Conservation (phyloP, 179 eudicot genomes). For the Nepenthes alata region DNA sequence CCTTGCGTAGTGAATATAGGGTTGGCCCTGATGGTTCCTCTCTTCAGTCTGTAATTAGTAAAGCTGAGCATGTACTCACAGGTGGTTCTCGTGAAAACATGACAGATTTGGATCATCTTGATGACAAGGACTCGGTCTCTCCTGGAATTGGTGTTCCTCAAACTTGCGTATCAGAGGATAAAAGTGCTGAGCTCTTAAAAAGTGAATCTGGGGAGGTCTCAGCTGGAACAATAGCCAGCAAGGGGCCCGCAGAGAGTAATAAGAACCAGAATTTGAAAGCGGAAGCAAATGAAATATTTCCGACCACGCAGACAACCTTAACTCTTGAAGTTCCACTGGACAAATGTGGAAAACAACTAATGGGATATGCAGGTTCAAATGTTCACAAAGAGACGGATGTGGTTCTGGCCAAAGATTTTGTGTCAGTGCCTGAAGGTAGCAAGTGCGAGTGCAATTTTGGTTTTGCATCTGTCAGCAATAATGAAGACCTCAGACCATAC, state of each 20-base stretch:
- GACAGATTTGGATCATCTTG: conserved; percentile 8
- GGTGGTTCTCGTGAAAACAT: conserved; percentile 4
- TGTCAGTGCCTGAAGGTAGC: neutral
- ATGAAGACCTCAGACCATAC: neutral
- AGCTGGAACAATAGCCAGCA: neutral
- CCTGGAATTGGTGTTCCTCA: conserved; percentile 18
- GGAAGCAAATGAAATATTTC: conserved; percentile 3
- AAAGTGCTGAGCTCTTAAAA: neutral
- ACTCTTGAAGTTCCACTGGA: conserved; percentile 2
- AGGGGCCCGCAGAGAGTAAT: neutral
- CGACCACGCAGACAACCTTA: neutral
- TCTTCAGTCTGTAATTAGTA: neutral
- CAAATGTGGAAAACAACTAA: conserved; percentile 3
- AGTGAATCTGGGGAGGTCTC: conserved; percentile 4
- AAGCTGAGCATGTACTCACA: conserved; percentile 1
- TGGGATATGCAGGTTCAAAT: conserved; percentile 6
- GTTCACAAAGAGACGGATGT: conserved; percentile 6
- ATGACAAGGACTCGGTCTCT: conserved; percentile 14
- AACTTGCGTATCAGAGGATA: conserved; percentile 2
- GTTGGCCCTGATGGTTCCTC: conserved; percentile 1
- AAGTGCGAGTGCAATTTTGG: neutral
- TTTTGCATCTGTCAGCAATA: neutral
- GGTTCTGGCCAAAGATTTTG: conserved; percentile 2
- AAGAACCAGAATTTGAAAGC: neutral
- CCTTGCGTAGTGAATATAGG: neutral